A percentile compares a stretch with the other conserved stretches of the same genome.
These are phyloP conservation scores for Psilocybe azurescens DNA, from an alignment of 768 basidiomycete species.

Conservation along the genomic window DNA sequence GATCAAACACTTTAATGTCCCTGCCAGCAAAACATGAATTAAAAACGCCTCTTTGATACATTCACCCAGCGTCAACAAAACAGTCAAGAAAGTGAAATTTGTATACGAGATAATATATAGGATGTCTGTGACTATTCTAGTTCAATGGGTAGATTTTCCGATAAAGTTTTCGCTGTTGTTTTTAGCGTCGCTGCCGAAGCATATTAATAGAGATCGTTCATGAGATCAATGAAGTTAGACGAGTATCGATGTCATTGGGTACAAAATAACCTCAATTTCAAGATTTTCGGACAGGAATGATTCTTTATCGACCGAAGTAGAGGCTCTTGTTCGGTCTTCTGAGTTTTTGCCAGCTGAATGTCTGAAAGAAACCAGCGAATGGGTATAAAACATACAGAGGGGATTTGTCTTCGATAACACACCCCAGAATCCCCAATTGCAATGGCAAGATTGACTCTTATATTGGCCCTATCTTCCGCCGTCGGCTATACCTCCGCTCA, in stretches of 20 bases:
- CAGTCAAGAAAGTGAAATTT: too few species aligned
- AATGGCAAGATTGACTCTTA: slow-evolving; percentile 19
- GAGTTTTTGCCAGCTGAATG: slow-evolving; percentile 3
- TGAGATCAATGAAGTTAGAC: neutral
- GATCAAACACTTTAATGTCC: too few species aligned
- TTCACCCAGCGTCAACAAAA: too few species aligned
- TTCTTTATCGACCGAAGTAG: slow-evolving; percentile 33
- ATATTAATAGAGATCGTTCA: neutral
- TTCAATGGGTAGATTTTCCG: neutral
- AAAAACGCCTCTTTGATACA: too few species aligned
- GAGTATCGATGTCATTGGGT: neutral
- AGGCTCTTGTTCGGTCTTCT: slow-evolving; percentile 41
- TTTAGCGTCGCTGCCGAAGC: neutral
- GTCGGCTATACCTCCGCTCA: slow-evolving; percentile 21
- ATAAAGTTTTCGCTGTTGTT: neutral
- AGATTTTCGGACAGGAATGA: neutral
- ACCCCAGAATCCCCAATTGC: neutral
- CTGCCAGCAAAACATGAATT: too few species aligned
- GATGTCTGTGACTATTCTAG: too few species aligned
- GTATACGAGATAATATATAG: too few species aligned
- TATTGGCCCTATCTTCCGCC: slow-evolving; percentile 13
- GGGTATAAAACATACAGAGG: neutral
- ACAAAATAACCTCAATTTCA: neutral
- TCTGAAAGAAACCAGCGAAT: slow-evolving; percentile 1
- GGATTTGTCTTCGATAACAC: neutral